A percentile compares a stretch with the other conserved stretches of the same genome.
Evolutionary conservation across 2,329 filamentous ascomycete genomes (phyloP).

Genomic region (Alternaria metachromatica): DNA sequence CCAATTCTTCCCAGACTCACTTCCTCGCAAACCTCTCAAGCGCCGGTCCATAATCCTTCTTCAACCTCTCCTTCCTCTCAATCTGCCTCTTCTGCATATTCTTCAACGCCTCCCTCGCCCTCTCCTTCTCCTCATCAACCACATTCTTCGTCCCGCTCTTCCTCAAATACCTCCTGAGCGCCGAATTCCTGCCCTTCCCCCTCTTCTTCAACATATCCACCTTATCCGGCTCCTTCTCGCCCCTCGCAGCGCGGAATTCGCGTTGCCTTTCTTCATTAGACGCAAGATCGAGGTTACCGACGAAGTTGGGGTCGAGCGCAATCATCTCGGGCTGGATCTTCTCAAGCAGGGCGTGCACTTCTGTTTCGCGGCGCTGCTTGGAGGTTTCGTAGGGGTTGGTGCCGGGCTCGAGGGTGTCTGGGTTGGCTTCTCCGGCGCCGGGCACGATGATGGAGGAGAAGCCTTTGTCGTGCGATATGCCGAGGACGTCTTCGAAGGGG

Average conservation of each 20-base stretch:
- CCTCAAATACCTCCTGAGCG: conserved; percentile 83
- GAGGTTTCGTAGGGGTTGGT: conserved; percentile 90
- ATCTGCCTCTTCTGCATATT: conserved; percentile 46
- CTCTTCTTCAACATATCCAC: conserved; percentile 72
- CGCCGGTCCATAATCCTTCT: conserved; percentile 82
- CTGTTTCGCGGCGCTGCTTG: conserved; percentile 90
- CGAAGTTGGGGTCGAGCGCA: conserved; percentile 86
- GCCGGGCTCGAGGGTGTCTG: conserved; percentile 81
- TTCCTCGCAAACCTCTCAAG: conserved; percentile 84
- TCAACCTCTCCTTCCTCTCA: conserved; percentile 55
- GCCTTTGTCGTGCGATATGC: conserved; percentile 81
- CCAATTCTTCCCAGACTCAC: conserved; percentile 10
- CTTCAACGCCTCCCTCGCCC: conserved; percentile 79
- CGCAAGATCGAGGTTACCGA: conserved; percentile 84
- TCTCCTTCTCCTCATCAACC: conserved; percentile 91
- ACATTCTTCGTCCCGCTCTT: conserved; percentile 94
- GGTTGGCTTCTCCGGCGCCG: conserved; percentile 96
- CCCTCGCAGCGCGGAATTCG: conserved; percentile 72
- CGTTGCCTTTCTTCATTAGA: conserved; percentile 77
- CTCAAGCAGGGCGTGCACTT: conserved; percentile 88
- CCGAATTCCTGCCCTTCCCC: conserved; percentile 87
- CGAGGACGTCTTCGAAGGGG: conserved; percentile 91
- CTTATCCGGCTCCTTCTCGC: conserved; percentile 68
- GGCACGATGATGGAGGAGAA: conserved; percentile 92
- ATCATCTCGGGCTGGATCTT: conserved; percentile 99